These are phyloP conservation scores for Trametes maxima DNA, from an alignment of 768 basidiomycete species.

Conservation along the genomic window DNA sequence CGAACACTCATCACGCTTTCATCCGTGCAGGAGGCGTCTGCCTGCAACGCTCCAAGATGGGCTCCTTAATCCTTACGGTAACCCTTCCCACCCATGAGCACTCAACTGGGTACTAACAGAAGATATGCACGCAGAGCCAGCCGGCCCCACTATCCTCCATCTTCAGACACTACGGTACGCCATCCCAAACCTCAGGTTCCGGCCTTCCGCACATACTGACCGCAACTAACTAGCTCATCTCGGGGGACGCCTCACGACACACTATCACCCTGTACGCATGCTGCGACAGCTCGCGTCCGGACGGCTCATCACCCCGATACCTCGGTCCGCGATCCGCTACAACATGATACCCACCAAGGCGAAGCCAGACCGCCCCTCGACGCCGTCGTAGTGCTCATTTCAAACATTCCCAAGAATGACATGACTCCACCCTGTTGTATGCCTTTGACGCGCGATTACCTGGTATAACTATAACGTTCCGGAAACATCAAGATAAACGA, in stretches of 20 bases:
- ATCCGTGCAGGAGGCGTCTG: slow-evolving; percentile 11
- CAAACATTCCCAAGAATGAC: background rate
- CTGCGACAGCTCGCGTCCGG: slow-evolving; percentile 23
- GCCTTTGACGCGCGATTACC: background rate
- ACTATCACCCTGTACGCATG: slow-evolving; percentile 25
- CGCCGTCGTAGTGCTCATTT: background rate
- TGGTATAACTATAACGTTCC: background rate
- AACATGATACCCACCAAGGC: slow-evolving; percentile 23
- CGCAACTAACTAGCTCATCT: slow-evolving; percentile 16
- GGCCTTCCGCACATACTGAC: no score
- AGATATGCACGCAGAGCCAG: slow-evolving; percentile 10
- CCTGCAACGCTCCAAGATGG: slow-evolving; percentile 9
- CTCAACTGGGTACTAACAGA: background rate
- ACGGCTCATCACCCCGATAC: slow-evolving; percentile 18
- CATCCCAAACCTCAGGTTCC: background rate
- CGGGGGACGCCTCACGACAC: slow-evolving; percentile 18
- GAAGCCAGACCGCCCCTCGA: background rate
- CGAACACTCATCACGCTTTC: background rate
- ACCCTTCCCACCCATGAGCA: background rate
- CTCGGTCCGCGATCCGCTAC: slow-evolving; percentile 24
- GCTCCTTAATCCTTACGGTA: slow-evolving; percentile 19
- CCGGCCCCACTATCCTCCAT: slow-evolving; percentile 24
- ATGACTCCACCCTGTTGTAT: no score
- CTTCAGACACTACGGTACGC: slow-evolving; percentile 28
- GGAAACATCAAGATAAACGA: no score